Base-by-base conservation (phyloP, 805 yeast species). In the Candida sanyiensis region DNA sequence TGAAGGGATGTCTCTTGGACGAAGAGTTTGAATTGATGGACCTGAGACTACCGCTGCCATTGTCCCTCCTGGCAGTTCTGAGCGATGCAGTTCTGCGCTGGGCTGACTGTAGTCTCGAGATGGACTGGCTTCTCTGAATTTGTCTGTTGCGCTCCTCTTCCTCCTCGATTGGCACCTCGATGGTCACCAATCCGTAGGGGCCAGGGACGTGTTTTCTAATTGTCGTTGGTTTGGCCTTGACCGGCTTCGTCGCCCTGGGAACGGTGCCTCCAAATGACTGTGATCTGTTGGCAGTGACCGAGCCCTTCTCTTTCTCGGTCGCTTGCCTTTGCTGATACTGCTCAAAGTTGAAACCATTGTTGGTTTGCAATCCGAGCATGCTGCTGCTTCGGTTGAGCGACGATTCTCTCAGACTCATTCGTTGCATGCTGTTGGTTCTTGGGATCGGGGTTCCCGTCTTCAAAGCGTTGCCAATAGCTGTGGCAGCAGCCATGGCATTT, bases 151-250 rank as follows among this genome's bases (percentile, higher is more conserved):
- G 47, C 13, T 46, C 52, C 7, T 43, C 44, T 16, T 44, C 49
- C 29, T 51, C 56, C 17, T 54, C 58, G 10, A 69, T 70, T 0
- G 87, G 84, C 4, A 83, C 88, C 48, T 83, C 89, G 5, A 83
- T 65, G 8, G 80, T 68, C 35, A 79, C 72, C 39, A 83, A 66
- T 11, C 93, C 93, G 49, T 75, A 69, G 4, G 84, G 78, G 2
- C 87, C 80, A 2, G 93, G 90, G 33, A 83, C 69, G 61, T 82
- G 83, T 46, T 75, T 80, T 47, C 78, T 80, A 8, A 81, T 72
- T 62, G 73, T 80, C 39, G 64, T 72, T 11, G 66, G 64, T 20
- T 40, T 46, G 3, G 33, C 3, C 23, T 40, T 46, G 3, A 31
- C 3, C 17, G 48, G 45, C 17, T 28, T 41, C 25, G 27, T 37